phyloP scores from a whole-genome alignment of 345 rosid species.

The Camelina sativa region DNA sequence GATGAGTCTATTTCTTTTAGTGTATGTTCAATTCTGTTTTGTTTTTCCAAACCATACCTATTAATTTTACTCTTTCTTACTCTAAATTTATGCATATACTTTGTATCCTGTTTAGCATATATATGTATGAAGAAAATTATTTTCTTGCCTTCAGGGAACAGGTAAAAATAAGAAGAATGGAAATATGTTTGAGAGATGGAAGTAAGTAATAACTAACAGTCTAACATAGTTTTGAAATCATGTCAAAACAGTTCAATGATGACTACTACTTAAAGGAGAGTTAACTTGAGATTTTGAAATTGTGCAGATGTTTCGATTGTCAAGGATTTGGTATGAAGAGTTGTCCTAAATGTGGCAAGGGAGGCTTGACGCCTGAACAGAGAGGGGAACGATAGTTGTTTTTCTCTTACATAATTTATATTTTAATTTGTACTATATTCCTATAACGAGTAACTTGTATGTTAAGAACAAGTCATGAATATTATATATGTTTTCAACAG shows the following conservation, averaged over 20 bases:
- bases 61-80: constrained; percentile 1
- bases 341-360: constrained; percentile 74
- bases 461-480: background rate
- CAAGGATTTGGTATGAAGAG: constrained; percentile 83
- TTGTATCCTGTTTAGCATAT: background rate
- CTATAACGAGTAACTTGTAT: background rate
- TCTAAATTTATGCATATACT: background rate
- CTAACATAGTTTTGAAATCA: background rate
- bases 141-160: constrained; percentile 54
- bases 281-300: background rate
- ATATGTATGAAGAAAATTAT: background rate
- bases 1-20: background rate
- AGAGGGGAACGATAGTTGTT: constrained; percentile 64
- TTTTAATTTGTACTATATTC: background rate
- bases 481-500: background rate
- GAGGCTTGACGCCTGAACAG: constrained; percentile 80
- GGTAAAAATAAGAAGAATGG: constrained; percentile 84
- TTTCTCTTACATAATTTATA: background rate
- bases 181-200: constrained; percentile 88
- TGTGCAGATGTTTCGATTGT: constrained; percentile 73
- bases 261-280: background rate
- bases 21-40: background rate
- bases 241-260: background rate
- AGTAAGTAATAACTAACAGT: constrained; percentile 49
- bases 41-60: background rate